These are phyloP conservation scores for Entomortierella lignicola DNA, from an alignment of 192 early-diverging fungal species.

Conservation along the genomic window DNA sequence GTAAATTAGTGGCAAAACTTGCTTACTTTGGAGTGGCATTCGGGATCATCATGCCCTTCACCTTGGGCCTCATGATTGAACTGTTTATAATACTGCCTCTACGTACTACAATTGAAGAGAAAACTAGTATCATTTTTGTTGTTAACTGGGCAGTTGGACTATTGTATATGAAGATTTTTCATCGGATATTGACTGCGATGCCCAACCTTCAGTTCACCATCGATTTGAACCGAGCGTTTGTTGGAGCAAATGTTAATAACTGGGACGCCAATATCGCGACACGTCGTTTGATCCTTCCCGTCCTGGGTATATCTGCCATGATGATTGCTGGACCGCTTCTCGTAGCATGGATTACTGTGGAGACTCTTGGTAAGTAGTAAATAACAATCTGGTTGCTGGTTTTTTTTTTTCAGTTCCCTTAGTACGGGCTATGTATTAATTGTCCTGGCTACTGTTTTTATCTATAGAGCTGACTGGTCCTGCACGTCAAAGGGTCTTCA, in stretches of 20 bases:
- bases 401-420: constrained; percentile 1
- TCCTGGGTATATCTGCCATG: constrained; percentile 1
- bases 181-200: constrained; percentile 63
- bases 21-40: constrained; percentile 65
- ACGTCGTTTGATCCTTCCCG: constrained; percentile 22
- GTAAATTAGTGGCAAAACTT: constrained; percentile 48
- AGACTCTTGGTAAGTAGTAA: constrained; percentile 7
- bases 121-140: constrained; percentile 38
- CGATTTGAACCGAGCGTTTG: constrained; percentile 34
- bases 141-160: constrained; percentile 80
- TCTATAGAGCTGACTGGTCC: constrained; percentile 3
- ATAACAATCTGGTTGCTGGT: not conserved
- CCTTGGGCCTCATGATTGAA: constrained; percentile 77
- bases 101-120: constrained; percentile 48
- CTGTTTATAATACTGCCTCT: constrained; percentile 78
- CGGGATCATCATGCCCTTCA: constrained; percentile 74
- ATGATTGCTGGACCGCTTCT: constrained; percentile 12
- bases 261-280: constrained; percentile 30
- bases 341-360: constrained; percentile 4
- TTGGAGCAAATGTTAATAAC: constrained; percentile 7
- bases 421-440: not conserved
- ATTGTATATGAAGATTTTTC: constrained; percentile 77
- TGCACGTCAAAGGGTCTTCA: constrained; percentile 1
- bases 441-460: not conserved
- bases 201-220: constrained; percentile 60